A percentile compares a stretch with the other conserved stretches of the same genome.
These are phyloP conservation scores for Hyaloperonospora brassicae DNA, from an alignment of 352 stramenopile genomes.

Conservation along the genomic window DNA sequence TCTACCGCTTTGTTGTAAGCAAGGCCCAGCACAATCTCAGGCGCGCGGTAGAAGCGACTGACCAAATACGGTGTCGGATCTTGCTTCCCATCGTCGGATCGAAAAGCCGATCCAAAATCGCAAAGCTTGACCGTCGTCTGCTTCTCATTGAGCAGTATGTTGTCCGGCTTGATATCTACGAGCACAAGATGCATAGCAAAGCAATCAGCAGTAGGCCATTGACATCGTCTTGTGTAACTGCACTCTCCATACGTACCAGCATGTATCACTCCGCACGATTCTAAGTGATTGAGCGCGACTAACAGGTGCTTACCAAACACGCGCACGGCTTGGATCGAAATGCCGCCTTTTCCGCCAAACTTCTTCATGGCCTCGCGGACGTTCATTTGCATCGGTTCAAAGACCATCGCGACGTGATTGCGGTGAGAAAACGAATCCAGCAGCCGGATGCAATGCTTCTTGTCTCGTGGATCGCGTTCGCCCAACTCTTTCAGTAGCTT, in stretches of 20 bases:
- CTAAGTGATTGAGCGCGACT: conserved; percentile 68
- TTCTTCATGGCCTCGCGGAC: conserved; percentile 89
- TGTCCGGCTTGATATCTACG: conserved; percentile 96
- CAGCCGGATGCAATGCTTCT: conserved; percentile 82
- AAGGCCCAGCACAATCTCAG: conserved; percentile 89
- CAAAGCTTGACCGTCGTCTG: conserved; percentile 93
- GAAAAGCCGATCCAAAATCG: conserved; percentile 97
- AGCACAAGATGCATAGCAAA: conserved; percentile 1
- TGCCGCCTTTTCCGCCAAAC: conserved; percentile 76
- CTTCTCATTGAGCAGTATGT: conserved; percentile 95
- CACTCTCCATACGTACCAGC: conserved; percentile 44
- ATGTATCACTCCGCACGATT: conserved; percentile 86
- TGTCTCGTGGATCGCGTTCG: conserved; percentile 58
- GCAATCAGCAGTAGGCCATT: conserved; percentile 1
- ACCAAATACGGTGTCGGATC: conserved; percentile 97
- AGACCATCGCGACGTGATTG: conserved; percentile 95
- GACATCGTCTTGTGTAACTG: neutral
- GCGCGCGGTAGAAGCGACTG: conserved; percentile 97
- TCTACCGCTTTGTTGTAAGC: conserved; percentile 94
- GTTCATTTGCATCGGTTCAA: conserved; percentile 97
- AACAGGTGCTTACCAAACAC: conserved; percentile 79
- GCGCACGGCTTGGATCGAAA: conserved; percentile 79
- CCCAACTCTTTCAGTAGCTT: conserved; percentile 71
- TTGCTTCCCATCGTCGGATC: conserved; percentile 85
- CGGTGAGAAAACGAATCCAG: conserved; percentile 86